Percentiles rank a stretch among this genome's conserved stretches.
phyloP scores from a whole-genome alignment of 2,329 filamentous ascomycete genomes.

The Botryotinia convoluta region DNA sequence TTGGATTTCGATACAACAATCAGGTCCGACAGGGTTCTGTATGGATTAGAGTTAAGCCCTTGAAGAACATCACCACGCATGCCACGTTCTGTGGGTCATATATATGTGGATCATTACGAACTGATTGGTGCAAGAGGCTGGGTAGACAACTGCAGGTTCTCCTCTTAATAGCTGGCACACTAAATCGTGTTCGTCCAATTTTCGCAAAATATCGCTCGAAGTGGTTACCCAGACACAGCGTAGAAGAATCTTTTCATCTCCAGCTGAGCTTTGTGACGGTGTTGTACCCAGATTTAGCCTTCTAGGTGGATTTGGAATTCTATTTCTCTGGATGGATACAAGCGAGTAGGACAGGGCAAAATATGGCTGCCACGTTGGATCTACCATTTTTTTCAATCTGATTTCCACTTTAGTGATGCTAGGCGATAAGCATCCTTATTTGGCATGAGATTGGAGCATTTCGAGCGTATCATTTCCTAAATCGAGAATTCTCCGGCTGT shows the following conservation, averaged over 20 bases:
- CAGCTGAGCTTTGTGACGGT: conserved; percentile 4
- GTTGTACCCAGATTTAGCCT: conserved; percentile 7
- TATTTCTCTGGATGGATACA: not conserved
- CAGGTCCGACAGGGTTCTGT: not conserved
- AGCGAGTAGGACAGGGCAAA: conserved; percentile 4
- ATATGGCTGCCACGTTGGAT: conserved; percentile 10
- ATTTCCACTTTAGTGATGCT: not conserved
- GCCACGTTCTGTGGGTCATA: not conserved
- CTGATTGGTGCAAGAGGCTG: not conserved
- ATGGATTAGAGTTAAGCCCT: not conserved
- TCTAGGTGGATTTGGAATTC: not conserved
- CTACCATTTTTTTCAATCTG: not conserved
- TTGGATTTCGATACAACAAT: not conserved
- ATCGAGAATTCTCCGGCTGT: not conserved
- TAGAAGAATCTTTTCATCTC: not conserved
- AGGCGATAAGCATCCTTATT: not conserved
- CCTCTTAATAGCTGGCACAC: not conserved
- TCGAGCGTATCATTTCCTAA: conserved; percentile 9
- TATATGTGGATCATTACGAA: not conserved
- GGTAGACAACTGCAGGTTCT: not conserved
- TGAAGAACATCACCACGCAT: not conserved
- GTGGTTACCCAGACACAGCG: not conserved
- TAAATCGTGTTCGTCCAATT: not conserved
- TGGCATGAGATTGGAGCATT: not conserved
- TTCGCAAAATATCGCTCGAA: not conserved